Conservation (phyloP, 192 early-diverging fungal genomes). For the Mortierella hygrophila region DNA sequence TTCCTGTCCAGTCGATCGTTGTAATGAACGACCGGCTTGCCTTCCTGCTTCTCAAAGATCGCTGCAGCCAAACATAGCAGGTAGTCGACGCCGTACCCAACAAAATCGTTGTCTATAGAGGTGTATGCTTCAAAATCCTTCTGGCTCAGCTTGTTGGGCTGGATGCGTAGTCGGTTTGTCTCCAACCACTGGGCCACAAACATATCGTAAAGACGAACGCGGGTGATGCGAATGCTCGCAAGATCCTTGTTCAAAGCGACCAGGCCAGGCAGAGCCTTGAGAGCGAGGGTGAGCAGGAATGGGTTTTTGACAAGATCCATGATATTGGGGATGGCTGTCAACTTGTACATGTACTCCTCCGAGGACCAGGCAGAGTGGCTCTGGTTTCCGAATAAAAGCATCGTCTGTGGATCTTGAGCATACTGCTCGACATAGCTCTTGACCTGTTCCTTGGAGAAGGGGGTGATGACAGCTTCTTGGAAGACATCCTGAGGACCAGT, state of each 20-base stretch:
- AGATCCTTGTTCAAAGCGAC: neutral
- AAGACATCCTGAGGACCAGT: neutral
- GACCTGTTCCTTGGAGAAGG: neutral
- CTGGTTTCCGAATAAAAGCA: no score
- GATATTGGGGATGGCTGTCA: neutral
- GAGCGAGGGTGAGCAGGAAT: neutral
- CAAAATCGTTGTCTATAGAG: no score
- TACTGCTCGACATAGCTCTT: neutral
- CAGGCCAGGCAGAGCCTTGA: neutral
- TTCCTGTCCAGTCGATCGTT: neutral
- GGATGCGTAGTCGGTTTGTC: neutral
- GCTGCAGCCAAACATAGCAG: neutral
- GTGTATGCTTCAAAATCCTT: neutral
- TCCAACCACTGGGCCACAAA: neutral
- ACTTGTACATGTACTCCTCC: neutral
- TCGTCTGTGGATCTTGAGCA: neutral
- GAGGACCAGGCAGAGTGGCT: neutral
- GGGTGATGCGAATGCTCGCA: neutral
- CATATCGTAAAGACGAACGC: neutral
- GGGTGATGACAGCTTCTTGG: neutral
- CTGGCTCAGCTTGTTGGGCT: neutral
- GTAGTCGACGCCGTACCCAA: neutral
- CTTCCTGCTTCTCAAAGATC: neutral
- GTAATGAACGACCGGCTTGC: neutral
- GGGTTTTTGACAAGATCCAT: neutral